A percentile compares a stretch with the other conserved stretches of the same genome.
Evolutionary conservation across 1,284 basidiomycete genomes (phyloP).

Genomic region (Amylostereum chailletii): DNA sequence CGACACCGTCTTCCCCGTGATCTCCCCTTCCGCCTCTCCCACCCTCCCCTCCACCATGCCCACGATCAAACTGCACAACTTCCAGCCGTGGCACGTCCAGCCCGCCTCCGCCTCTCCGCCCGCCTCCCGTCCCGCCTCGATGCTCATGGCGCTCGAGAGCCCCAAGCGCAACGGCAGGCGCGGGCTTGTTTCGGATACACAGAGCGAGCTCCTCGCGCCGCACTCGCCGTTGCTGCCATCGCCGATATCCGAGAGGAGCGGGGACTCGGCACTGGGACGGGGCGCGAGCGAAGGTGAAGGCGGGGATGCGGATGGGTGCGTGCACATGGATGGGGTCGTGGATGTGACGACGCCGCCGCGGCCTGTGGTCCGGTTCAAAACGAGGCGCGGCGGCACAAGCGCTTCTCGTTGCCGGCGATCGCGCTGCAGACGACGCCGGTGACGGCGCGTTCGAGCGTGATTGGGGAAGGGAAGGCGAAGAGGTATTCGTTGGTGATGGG

Average conservation of each 20-base stretch:
- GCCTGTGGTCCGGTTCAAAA: conserved; percentile 24
- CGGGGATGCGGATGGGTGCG: too few species aligned
- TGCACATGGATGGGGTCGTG: too few species aligned
- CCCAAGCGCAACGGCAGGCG: conserved; percentile 18
- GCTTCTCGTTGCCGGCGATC: conserved; percentile 67
- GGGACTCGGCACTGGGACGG: neutral
- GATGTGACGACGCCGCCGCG: conserved; percentile 2
- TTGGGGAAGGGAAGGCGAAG: conserved; percentile 31
- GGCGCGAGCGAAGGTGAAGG: too few species aligned
- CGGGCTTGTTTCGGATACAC: conserved; percentile 2
- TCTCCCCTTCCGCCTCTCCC: conserved; percentile 26
- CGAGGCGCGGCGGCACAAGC: conserved; percentile 49
- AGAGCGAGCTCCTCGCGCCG: neutral
- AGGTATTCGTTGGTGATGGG: conserved; percentile 53
- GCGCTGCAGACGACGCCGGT: conserved; percentile 67
- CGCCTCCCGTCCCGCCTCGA: conserved; percentile 20
- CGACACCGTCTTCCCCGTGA: conserved; percentile 73
- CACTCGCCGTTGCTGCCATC: neutral
- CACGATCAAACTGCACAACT: conserved; percentile 35
- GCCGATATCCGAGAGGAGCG: neutral
- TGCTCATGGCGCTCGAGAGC: conserved; percentile 34
- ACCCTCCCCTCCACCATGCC: conserved; percentile 15
- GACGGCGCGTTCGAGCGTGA: conserved; percentile 40
- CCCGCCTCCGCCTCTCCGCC: conserved; percentile 40
- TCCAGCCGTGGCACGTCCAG: conserved; percentile 32